Evolutionary conservation across 2,329 filamentous ascomycete genomes (phyloP).

Genomic region (Trichophaea hybrida): DNA sequence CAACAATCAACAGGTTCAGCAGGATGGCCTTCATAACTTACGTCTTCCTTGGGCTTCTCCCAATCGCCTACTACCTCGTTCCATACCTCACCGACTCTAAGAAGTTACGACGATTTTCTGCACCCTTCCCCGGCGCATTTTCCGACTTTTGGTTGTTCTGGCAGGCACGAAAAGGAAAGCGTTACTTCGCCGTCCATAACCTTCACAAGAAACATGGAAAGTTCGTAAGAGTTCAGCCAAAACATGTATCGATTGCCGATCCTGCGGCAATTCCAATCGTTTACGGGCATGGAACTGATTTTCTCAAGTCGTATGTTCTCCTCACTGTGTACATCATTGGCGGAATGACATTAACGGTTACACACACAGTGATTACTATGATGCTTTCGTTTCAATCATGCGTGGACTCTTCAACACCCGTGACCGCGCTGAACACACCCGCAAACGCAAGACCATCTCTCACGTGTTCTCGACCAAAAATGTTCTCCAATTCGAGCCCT

Average conservation of each 20-base stretch:
- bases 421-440: slow-evolving; percentile 63
- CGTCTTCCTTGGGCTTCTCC: slow-evolving; percentile 35
- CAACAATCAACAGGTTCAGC: too few relatives aligned
- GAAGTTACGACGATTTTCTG: slow-evolving; percentile 47
- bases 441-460: slow-evolving; percentile 77
- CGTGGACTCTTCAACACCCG: slow-evolving; percentile 83
- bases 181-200: slow-evolving; percentile 52
- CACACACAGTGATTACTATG: slow-evolving; percentile 59
- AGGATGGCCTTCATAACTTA: background rate
- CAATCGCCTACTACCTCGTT: slow-evolving; percentile 44
- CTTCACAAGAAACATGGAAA: slow-evolving; percentile 60
- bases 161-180: slow-evolving; percentile 49
- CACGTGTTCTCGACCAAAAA: slow-evolving; percentile 78
- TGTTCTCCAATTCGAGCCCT: slow-evolving; percentile 73
- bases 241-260: slow-evolving; percentile 57
- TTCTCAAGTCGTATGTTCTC: slow-evolving; percentile 34
- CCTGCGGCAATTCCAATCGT: slow-evolving; percentile 60
- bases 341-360: too few relatives aligned
- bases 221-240: slow-evolving; percentile 61
- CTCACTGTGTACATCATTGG: background rate
- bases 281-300: slow-evolving; percentile 48
- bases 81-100: slow-evolving; percentile 44
- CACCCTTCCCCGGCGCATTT: slow-evolving; percentile 51
- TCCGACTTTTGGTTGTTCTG: slow-evolving; percentile 63
- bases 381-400: slow-evolving; percentile 76